Percentiles rank a stretch among this genome's conserved stretches.
Evolutionary conservation across 2,329 filamentous ascomycete genomes (phyloP).

Genomic region (Fusarium fracticaudum): DNA sequence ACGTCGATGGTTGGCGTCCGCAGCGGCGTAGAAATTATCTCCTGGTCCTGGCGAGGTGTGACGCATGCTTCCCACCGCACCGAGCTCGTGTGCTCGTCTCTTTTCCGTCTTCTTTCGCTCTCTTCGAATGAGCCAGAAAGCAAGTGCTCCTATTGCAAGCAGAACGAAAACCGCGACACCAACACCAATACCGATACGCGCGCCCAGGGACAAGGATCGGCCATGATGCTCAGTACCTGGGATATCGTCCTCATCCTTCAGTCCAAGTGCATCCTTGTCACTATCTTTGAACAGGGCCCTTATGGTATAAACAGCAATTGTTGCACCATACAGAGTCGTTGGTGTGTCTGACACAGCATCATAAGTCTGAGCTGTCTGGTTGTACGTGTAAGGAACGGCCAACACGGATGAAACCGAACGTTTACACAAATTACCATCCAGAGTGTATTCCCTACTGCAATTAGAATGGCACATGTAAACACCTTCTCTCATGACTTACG

Average conservation of each 20-base stretch:
- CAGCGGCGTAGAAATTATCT: slow-evolving; percentile 25
- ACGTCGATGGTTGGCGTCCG: slow-evolving; percentile 27
- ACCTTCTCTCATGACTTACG: slow-evolving; percentile 45
- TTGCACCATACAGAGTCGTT: slow-evolving; percentile 51
- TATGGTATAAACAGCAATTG: slow-evolving; percentile 51
- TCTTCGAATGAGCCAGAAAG: slow-evolving; percentile 42
- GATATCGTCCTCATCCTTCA: slow-evolving; percentile 48
- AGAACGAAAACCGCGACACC: slow-evolving; percentile 45
- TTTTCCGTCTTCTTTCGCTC: slow-evolving; percentile 28
- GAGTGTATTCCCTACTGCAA: slow-evolving; percentile 46
- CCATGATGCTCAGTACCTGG: slow-evolving; percentile 25
- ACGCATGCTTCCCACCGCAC: slow-evolving; percentile 32
- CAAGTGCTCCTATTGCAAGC: slow-evolving; percentile 40
- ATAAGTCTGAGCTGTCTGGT: slow-evolving; percentile 49
- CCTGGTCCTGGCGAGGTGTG: slow-evolving; percentile 16
- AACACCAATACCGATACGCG: slow-evolving; percentile 50
- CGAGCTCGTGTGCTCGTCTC: slow-evolving; percentile 38
- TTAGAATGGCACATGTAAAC: slow-evolving; percentile 23
- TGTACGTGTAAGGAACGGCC: slow-evolving; percentile 51
- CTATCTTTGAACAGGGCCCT: slow-evolving; percentile 50
- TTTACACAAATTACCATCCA: slow-evolving; percentile 48
- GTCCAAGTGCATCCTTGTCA: slow-evolving; percentile 48
- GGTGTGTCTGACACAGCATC: slow-evolving; percentile 48
- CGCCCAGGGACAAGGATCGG: slow-evolving; percentile 42
- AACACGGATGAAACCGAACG: slow-evolving; percentile 49